A percentile compares a stretch with the other conserved stretches of the same genome.
These are phyloP conservation scores for Penicillium aurantiogriseum DNA, from an alignment of 2,329 filamentous ascomycete genomes.

Conservation along the genomic window DNA sequence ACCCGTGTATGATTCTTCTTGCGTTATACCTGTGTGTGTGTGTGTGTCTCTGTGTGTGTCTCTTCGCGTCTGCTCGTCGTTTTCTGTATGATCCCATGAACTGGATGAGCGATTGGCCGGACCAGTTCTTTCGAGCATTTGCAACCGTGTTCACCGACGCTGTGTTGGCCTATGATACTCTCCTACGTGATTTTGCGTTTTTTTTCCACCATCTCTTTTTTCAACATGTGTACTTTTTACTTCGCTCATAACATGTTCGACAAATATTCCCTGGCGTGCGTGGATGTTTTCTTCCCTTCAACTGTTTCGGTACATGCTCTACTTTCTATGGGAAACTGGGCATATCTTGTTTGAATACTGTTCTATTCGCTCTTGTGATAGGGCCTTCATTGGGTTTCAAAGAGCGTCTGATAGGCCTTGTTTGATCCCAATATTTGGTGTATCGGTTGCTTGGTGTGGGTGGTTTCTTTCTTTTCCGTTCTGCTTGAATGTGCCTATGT, in stretches of 20 bases:
- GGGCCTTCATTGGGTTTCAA: not conserved
- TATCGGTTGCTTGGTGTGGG: not conserved
- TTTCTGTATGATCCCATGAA: conserved; percentile 32
- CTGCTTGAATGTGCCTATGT: not conserved
- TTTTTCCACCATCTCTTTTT: conserved; percentile 14
- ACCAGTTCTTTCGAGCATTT: conserved; percentile 36
- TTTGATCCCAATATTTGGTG: not conserved
- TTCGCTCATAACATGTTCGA: conserved; percentile 22
- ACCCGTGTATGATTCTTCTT: conserved; percentile 31
- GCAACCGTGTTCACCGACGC: conserved; percentile 33
- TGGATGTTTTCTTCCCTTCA: conserved; percentile 7
- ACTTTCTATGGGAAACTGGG: not conserved
- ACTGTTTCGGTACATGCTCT: conserved; percentile 6
- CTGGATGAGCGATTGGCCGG: conserved; percentile 38
- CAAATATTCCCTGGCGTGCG: conserved; percentile 25
- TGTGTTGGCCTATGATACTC: conserved; percentile 35
- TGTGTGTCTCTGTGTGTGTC: conserved; percentile 24
- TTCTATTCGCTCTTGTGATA: not conserved
- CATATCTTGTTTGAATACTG: not conserved
- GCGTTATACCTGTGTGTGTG: conserved; percentile 24
- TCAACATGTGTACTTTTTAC: conserved; percentile 23
- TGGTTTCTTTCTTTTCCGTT: not conserved
- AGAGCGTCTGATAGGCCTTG: not conserved
- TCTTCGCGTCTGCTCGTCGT: conserved; percentile 21
- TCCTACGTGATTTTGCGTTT: conserved; percentile 31